Evolutionary conservation across 2,329 filamentous ascomycete genomes (phyloP).

Genomic region (Botryotinia narcissicola): DNA sequence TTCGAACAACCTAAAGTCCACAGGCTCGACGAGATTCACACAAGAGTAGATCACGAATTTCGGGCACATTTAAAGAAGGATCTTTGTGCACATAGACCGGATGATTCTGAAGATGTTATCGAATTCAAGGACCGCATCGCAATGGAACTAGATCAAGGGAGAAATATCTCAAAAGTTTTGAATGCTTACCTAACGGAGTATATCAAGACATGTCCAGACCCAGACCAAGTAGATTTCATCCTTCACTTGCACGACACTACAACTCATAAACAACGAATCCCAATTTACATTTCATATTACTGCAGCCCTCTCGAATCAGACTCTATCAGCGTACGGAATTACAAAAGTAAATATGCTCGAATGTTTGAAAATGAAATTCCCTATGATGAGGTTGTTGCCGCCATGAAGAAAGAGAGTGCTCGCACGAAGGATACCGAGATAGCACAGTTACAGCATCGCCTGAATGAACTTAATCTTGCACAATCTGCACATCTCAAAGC

Average conservation of each 20-base stretch:
- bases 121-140: slow-evolving; percentile 20
- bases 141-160: slow-evolving; percentile 24
- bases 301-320: slow-evolving; percentile 28
- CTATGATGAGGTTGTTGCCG: slow-evolving; percentile 32
- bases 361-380: slow-evolving; percentile 32
- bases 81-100: slow-evolving; percentile 24
- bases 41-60: slow-evolving; percentile 26
- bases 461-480: slow-evolving; percentile 35
- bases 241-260: slow-evolving; percentile 25
- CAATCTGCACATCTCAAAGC: slow-evolving; percentile 35
- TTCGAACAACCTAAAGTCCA: slow-evolving; percentile 28
- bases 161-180: slow-evolving; percentile 25
- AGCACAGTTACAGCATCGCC: slow-evolving; percentile 23
- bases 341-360: slow-evolving; percentile 36
- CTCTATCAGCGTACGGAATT: slow-evolving; percentile 29
- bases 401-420: slow-evolving; percentile 33
- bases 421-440: slow-evolving; percentile 26
- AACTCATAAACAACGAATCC: slow-evolving; percentile 30
- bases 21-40: slow-evolving; percentile 31
- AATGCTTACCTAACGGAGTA: slow-evolving; percentile 23
- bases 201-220: slow-evolving; percentile 16
- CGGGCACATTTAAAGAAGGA: slow-evolving; percentile 31
- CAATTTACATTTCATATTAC: slow-evolving; percentile 34
- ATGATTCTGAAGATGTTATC: slow-evolving; percentile 21
- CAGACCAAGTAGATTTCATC: slow-evolving; percentile 23